Evolutionary conservation across 257 asterid species (phyloP).

Genomic region (Nicotiana obtusifolia): DNA sequence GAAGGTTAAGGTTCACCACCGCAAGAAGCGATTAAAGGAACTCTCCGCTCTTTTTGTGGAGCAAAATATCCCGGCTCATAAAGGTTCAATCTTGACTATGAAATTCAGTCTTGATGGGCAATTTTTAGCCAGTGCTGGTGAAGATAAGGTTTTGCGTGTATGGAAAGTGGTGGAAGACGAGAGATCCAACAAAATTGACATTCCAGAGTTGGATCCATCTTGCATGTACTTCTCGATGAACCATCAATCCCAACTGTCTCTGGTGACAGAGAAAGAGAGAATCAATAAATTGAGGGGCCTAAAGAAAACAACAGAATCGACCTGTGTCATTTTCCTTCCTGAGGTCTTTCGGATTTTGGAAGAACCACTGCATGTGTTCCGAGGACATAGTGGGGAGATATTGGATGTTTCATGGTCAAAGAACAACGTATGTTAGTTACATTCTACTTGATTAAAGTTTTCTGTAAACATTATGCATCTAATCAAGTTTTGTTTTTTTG

Average conservation of each 20-base stretch:
- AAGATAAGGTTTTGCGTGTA: slow-evolving; percentile 60
- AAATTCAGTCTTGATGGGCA: slow-evolving; percentile 81
- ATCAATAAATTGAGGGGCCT: slow-evolving; percentile 32
- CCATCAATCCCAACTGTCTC: slow-evolving; percentile 61
- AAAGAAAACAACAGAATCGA: slow-evolving; percentile 54
- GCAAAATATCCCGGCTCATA: slow-evolving; percentile 78
- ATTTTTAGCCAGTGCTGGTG: slow-evolving; percentile 80
- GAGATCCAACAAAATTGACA: slow-evolving; percentile 43
- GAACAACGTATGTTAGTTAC: slow-evolving; percentile 52
- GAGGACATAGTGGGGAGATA: slow-evolving; percentile 71
- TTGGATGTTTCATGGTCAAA: slow-evolving; percentile 86
- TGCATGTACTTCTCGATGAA: slow-evolving; percentile 71
- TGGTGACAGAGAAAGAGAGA: slow-evolving; percentile 48
- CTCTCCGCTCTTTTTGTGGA: slow-evolving; percentile 72
- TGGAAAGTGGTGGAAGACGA: slow-evolving; percentile 89
- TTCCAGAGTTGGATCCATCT: slow-evolving; percentile 70
- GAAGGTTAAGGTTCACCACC: slow-evolving; percentile 58
- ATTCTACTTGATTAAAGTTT: not conserved
- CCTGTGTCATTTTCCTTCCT: slow-evolving; percentile 74
- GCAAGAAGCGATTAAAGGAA: slow-evolving; percentile 53
- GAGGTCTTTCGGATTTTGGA: slow-evolving; percentile 68
- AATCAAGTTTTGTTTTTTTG: not conserved
- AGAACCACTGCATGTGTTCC: slow-evolving; percentile 67
- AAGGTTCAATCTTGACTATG: slow-evolving; percentile 77
- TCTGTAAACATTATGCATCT: not conserved